phyloP scores from a whole-genome alignment of 2,329 filamentous ascomycete genomes.

The Calonectria pauciramosa region DNA sequence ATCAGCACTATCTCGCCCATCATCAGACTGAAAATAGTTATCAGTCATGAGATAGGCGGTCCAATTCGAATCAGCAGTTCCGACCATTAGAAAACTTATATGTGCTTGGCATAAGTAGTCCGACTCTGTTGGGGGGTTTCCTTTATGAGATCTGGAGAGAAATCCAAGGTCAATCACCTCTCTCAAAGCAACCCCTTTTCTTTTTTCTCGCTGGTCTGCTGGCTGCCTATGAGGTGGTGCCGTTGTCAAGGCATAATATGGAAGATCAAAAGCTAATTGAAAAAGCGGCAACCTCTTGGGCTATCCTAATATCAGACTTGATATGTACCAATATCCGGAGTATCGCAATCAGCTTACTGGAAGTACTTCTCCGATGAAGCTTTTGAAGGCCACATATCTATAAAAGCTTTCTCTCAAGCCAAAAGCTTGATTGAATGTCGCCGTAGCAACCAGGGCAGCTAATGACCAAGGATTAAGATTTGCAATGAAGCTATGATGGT shows the following conservation, averaged over 20 bases:
- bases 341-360: neutral
- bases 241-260: neutral
- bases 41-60: neutral
- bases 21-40: neutral
- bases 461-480: neutral
- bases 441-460: neutral
- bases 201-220: neutral
- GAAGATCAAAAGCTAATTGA: neutral
- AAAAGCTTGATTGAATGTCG: neutral
- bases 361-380: neutral
- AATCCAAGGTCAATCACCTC: neutral
- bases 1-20: neutral
- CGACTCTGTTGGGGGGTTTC: neutral
- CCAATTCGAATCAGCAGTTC: neutral
- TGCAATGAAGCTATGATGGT: neutral
- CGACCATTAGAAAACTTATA: neutral
- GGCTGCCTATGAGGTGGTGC: neutral
- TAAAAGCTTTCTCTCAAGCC: neutral
- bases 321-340: too few relatives aligned
- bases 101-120: neutral
- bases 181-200: neutral
- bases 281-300: neutral
- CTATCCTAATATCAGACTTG: neutral
- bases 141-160: neutral
- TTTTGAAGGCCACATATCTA: neutral